These are phyloP conservation scores for Kwoniella botswanensis DNA, from an alignment of 768 basidiomycete genomes.

Conservation along the genomic window DNA sequence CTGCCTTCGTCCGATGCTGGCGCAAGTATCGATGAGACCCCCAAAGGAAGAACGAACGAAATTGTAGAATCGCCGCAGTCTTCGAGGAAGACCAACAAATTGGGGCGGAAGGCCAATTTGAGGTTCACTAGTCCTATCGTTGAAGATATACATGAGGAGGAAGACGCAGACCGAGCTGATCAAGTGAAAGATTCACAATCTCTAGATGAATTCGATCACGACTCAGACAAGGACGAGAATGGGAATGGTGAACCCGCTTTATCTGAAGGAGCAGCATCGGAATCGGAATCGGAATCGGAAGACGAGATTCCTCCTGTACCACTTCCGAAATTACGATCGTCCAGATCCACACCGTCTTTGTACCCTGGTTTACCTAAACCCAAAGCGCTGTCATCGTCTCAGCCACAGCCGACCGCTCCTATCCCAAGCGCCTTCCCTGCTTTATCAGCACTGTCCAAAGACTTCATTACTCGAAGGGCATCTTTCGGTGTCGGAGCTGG, in stretches of 20 bases:
- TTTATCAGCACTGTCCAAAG: conserved; percentile 11
- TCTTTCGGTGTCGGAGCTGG: not conserved
- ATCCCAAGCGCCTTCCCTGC: conserved; percentile 8
- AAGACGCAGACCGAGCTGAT: not conserved
- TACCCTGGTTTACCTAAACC: conserved; percentile 1
- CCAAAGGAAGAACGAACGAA: not conserved
- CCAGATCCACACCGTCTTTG: not conserved
- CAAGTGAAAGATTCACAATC: conserved; percentile 8
- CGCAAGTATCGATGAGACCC: conserved; percentile 12
- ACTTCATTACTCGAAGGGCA: conserved; percentile 2
- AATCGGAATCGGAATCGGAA: conserved; percentile 2
- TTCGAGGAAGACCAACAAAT: conserved; percentile 1
- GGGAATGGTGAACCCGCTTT: not conserved
- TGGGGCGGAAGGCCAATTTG: conserved; percentile 1
- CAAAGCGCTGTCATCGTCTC: conserved; percentile 1
- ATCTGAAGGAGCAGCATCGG: not conserved
- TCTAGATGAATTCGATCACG: not conserved
- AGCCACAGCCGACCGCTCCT: not conserved
- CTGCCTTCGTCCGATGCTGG: conserved; percentile 17
- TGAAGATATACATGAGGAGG: conserved; percentile 10
- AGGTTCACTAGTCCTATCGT: conserved; percentile 22
- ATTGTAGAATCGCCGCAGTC: conserved; percentile 13
- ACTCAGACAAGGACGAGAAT: not conserved
- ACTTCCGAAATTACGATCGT: conserved; percentile 7
- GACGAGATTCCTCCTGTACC: not conserved